Evolutionary conservation across 176 grass and related monocot species (phyloP), one percentile per base, ranked within the genome.

Genomic region (Avena sativa): DNA sequence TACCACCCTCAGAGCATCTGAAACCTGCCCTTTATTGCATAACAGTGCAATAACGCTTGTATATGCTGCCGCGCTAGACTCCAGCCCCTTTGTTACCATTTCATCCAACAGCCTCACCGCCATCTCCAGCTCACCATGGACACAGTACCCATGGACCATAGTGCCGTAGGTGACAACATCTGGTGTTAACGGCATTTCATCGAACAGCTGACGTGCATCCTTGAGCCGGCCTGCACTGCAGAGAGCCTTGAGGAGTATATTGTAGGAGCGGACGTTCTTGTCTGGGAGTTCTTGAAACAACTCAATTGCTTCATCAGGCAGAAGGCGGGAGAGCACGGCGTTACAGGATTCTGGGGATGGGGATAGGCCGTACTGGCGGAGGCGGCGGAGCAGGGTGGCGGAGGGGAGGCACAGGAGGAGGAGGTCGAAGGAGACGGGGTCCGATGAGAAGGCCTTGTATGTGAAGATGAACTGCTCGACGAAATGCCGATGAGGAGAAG

Each of bases 161-260:
- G 90, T 95, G 75, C 96, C 94, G 73, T 92, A 98, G 0, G 88
- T 95, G 46, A 98, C 79, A 70, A 93, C 88, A 85, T 98, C 96
- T 0, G 92, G 84, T 0, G 11, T 56, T 4, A 25, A 53, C 5
- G 68, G 64, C 90, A 95, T 95, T 68, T 91, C 84, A 78, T 87
- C 49, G 3, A 98, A 91, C 58, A 92, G 61, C 20, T 75, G 79
- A 57, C 56, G 86, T 19, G 96, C 96, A 81, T 95, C 88, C 76
- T 73, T 62, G 43, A 92, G 12, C n/a, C 72, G 86, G 19, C 90
- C 90, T 4, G 75, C 63, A 9, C 26, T 28, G 16, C 93, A 92
- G 13, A 98, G 77, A 12, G 10, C 82, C 32, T 89, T 91, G 83
- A 98, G 86, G 64, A 95, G 21, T 80, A 98, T 90, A 79, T 98